Percentiles rank a stretch among this genome's conserved stretches.
Conservation (phyloP, 1,284 basidiomycete species). For the Cystobasidium slooffiae region DNA sequence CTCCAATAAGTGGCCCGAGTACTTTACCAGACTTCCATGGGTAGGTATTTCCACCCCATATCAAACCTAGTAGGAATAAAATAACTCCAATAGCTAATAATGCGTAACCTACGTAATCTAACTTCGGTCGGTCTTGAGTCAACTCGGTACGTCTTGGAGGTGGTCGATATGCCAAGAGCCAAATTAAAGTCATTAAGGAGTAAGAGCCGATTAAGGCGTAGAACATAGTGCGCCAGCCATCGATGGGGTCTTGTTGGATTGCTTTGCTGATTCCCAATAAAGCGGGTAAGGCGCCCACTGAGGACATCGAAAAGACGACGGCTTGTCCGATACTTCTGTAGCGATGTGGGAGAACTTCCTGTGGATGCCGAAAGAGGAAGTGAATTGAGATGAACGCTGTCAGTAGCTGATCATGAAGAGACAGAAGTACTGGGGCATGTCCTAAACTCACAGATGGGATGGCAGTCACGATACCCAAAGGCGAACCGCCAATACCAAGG, state of each 20-base stretch:
- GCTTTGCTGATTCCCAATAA: constrained; percentile 24
- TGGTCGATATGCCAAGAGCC: constrained; percentile 31
- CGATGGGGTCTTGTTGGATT: constrained; percentile 15
- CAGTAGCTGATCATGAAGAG: too few species aligned
- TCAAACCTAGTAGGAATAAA: constrained; percentile 27
- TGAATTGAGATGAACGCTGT: too few species aligned
- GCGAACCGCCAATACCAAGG: constrained; percentile 3
- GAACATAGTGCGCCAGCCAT: constrained; percentile 31
- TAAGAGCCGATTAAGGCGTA: constrained; percentile 35
- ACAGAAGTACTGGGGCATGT: too few species aligned
- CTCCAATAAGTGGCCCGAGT: constrained; percentile 36
- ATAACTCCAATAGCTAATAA: constrained; percentile 19
- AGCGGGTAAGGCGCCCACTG: constrained; percentile 21
- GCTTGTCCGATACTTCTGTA: constrained; percentile 25
- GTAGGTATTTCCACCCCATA: constrained; percentile 32
- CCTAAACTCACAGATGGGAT: constrained; percentile 31
- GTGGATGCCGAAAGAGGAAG: too few species aligned
- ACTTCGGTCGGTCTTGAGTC: constrained; percentile 8
- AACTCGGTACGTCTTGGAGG: constrained; percentile 34
- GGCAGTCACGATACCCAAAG: constrained; percentile 25
- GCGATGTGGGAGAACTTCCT: constrained; percentile 33
- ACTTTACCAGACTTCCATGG: constrained; percentile 33
- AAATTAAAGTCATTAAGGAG: constrained; percentile 16
- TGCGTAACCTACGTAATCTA: constrained; percentile 40
- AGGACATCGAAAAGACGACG: constrained; percentile 26